These are phyloP conservation scores for Teratosphaeria viscida DNA, from an alignment of 2,329 filamentous ascomycete species.

Conservation along the genomic window DNA sequence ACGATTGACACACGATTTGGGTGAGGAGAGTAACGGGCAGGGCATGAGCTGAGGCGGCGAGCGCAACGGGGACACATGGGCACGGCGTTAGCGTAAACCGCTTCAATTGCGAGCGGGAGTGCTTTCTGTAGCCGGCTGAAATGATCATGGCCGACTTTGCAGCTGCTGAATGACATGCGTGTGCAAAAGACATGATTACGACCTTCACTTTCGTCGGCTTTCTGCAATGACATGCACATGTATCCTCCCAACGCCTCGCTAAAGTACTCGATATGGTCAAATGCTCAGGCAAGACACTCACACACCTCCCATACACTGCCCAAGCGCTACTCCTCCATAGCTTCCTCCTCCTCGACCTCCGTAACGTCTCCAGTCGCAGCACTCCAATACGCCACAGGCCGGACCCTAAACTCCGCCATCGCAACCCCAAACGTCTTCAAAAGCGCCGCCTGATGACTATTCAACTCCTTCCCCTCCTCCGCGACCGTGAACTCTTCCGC, in stretches of 20 bases:
- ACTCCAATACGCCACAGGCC: slow-evolving; percentile 52
- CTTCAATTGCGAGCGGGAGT: slow-evolving; percentile 3
- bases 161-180: not conserved
- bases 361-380: slow-evolving; percentile 24
- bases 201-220: not conserved
- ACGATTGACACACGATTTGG: not conserved
- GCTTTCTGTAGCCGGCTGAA: slow-evolving; percentile 11
- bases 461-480: slow-evolving; percentile 71
- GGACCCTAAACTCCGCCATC: slow-evolving; percentile 80
- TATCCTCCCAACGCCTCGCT: slow-evolving; percentile 6
- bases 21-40: slow-evolving; percentile 1
- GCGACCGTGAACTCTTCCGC: slow-evolving; percentile 67
- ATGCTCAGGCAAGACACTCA: not conserved
- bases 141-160: slow-evolving; percentile 1
- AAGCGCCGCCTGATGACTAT: slow-evolving; percentile 84
- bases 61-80: not conserved
- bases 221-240: not conserved
- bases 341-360: slow-evolving; percentile 17
- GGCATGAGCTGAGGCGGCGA: slow-evolving; percentile 5
- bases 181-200: not conserved
- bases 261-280: not conserved
- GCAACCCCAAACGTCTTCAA: slow-evolving; percentile 89
- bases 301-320: not conserved
- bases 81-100: slow-evolving; percentile 7
- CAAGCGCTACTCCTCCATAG: slow-evolving; percentile 20